Conservation (phyloP, 768 basidiomycete species). For the Asterophora parasitica region DNA sequence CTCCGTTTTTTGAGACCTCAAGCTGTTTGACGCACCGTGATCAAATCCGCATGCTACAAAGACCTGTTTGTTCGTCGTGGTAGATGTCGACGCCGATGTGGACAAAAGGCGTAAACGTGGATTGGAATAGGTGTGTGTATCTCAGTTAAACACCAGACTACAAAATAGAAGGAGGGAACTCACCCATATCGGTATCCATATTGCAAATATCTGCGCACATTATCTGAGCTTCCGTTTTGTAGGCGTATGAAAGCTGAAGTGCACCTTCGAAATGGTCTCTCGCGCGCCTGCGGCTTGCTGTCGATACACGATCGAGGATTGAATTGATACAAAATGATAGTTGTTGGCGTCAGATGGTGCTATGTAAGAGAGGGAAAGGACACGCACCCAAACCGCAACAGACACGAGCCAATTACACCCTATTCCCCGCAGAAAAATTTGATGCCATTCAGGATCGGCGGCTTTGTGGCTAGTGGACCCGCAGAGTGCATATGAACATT, state of each 20-base stretch:
- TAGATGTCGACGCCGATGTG: too few species aligned
- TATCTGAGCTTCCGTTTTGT: too few species aligned
- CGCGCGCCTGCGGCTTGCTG: slow-evolving; percentile 68
- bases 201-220: slow-evolving; percentile 13
- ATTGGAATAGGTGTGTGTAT: too few species aligned
- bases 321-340: too few species aligned
- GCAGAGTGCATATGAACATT: not conserved
- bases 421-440: slow-evolving; percentile 70
- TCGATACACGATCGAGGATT: too few species aligned
- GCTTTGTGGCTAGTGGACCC: slow-evolving; percentile 49
- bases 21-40: slow-evolving; percentile 39
- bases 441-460: slow-evolving; percentile 59
- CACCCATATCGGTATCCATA: slow-evolving; percentile 61
- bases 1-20: too few species aligned
- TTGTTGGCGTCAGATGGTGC: not conserved
- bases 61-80: slow-evolving; percentile 31
- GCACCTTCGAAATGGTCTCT: slow-evolving; percentile 66
- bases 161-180: slow-evolving; percentile 8
- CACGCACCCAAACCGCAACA: slow-evolving; percentile 65
- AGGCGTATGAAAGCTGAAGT: too few species aligned
- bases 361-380: not conserved
- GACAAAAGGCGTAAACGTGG: too few species aligned
- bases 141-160: too few species aligned
- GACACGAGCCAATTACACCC: slow-evolving; percentile 77
- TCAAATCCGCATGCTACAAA: slow-evolving; percentile 69